A percentile compares a stretch with the other conserved stretches of the same genome.
These are phyloP conservation scores for Diutina ranongensis DNA, from an alignment of 1,139 yeast genomes.

Conservation along the genomic window DNA sequence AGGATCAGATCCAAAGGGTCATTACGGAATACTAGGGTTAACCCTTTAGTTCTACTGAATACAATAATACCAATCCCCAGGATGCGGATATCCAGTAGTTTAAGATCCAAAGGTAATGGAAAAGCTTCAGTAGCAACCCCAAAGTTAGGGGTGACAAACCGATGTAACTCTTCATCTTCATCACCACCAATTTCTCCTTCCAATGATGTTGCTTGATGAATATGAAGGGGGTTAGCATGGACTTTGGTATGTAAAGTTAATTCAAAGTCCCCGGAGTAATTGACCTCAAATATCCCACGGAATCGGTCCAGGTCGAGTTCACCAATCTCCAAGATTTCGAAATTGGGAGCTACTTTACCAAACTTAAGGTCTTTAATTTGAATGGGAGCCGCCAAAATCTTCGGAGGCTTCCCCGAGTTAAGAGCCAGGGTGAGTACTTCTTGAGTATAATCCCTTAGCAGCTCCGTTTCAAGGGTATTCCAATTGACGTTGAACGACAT, in stretches of 20 bases:
- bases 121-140: constrained; percentile 57
- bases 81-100: constrained; percentile 59
- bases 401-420: constrained; percentile 66
- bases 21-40: constrained; percentile 77
- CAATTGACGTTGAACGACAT: constrained; percentile 80
- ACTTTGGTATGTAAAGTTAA: constrained; percentile 73
- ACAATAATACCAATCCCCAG: constrained; percentile 80
- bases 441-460: constrained; percentile 54
- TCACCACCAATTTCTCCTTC: constrained; percentile 21
- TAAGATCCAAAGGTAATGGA: constrained; percentile 68
- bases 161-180: constrained; percentile 5
- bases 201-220: constrained; percentile 41
- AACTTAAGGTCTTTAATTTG: constrained; percentile 63
- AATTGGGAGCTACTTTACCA: constrained; percentile 67
- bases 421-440: constrained; percentile 67
- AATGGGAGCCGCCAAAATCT: constrained; percentile 64
- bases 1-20: constrained; percentile 79
- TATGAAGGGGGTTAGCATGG: constrained; percentile 74
- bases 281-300: constrained; percentile 76
- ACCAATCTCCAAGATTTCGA: constrained; percentile 79
- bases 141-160: constrained; percentile 56
- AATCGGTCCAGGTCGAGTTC: constrained; percentile 72
- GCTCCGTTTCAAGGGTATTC: constrained; percentile 65
- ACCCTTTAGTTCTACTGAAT: constrained; percentile 69
- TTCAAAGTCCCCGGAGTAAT: constrained; percentile 71